Conservation (phyloP, 2,329 filamentous ascomycete genomes). For the Aureobasidium leucospermi region DNA sequence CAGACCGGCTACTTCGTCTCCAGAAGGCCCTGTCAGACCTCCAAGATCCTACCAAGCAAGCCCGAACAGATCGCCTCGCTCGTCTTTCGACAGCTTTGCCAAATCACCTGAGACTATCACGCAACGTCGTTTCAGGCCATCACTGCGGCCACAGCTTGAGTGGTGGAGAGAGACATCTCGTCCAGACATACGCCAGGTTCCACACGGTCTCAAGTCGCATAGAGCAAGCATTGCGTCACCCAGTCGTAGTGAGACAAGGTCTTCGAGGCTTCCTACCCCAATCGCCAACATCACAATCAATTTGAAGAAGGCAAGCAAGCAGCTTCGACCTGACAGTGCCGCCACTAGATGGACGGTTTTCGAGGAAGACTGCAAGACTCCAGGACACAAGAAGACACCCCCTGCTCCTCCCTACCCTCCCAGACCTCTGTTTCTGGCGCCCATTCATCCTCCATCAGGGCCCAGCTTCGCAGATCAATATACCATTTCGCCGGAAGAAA, state of each 20-base stretch:
- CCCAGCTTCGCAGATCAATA: slow-evolving; percentile 15
- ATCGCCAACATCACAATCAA: slow-evolving; percentile 15
- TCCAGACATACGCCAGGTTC: slow-evolving; percentile 16
- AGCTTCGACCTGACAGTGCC: slow-evolving; percentile 15
- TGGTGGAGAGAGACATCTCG: slow-evolving; percentile 12
- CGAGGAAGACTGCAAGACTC: slow-evolving; percentile 26
- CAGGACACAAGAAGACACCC: slow-evolving; percentile 12
- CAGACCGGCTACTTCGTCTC: not conserved
- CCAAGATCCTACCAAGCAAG: slow-evolving; percentile 5
- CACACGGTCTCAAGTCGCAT: slow-evolving; percentile 2
- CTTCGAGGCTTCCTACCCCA: not conserved
- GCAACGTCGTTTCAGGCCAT: not conserved
- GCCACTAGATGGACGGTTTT: slow-evolving; percentile 26
- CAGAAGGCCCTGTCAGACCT: slow-evolving; percentile 11
- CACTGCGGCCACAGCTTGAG: not conserved
- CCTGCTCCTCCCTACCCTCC: not conserved
- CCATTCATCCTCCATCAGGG: not conserved
- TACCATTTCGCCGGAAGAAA: slow-evolving; percentile 17
- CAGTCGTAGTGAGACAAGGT: not conserved
- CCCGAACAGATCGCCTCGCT: not conserved
- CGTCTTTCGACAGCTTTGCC: not conserved
- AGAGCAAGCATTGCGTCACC: not conserved
- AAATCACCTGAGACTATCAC: not conserved
- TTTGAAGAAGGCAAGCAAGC: not conserved
- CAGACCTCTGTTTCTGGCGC: slow-evolving; percentile 15